These are phyloP conservation scores for Paragyromitra xinjiangensis DNA, from an alignment of 495 filamentous ascomycete genomes.

Conservation along the genomic window DNA sequence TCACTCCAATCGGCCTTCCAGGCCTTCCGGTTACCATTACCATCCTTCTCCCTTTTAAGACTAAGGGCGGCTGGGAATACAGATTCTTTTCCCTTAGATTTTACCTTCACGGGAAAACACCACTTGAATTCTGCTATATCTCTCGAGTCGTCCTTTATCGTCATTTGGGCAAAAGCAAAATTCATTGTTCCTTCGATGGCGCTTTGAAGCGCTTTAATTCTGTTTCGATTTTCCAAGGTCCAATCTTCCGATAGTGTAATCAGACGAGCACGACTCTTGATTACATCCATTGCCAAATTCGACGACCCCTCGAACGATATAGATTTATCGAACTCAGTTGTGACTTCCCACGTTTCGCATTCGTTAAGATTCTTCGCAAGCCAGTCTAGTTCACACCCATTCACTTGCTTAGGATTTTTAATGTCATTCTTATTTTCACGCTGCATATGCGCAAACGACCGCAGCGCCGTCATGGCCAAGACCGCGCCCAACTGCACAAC, in stretches of 20 bases:
- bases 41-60: neutral
- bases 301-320: neutral
- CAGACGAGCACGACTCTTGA: conserved; percentile 13
- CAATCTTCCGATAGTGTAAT: neutral
- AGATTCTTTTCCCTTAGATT: too few species aligned
- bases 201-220: neutral
- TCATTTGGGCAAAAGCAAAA: neutral
- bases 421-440: neutral
- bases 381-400: conserved; percentile 26
- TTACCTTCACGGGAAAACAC: neutral
- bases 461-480: conserved; percentile 16
- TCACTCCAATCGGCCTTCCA: neutral
- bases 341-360: conserved; percentile 1
- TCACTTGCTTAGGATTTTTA: neutral
- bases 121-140: neutral
- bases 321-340: neutral
- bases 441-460: conserved; percentile 3
- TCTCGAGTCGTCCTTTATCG: neutral
- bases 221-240: neutral
- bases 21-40: neutral
- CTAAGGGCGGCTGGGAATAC: neutral
- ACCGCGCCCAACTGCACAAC: conserved; percentile 17
- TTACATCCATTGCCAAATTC: neutral
- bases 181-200: conserved; percentile 12
- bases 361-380: neutral